Base-by-base conservation (phyloP, 1,139 yeast genomes). In the Nakaseomyces bracarensis region DNA sequence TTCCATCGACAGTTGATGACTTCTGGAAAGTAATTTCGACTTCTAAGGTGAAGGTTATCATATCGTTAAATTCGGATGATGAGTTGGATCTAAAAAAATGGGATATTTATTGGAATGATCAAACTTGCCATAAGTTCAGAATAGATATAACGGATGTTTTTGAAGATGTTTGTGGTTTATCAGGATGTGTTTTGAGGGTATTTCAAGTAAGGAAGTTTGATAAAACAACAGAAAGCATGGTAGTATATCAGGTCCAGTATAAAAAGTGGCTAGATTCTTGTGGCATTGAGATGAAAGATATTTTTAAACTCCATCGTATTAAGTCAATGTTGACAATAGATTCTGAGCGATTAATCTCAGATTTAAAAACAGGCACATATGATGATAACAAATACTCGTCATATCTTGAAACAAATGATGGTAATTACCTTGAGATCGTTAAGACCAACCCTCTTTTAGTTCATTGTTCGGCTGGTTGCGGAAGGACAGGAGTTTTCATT, bases 391-490 rank as follows among this genome's bases (percentile, higher is more conserved):
- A 20, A 21, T 21, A 42, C 13, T 20, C 13, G 13, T n/a, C 23
- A 7, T 29, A 28, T 9, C 6, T 41, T 21, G 18, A 21, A 20
- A 8, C 38, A 27, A 19, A 21, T 9, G 29, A 27, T 27, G 15
- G 19, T 2, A 28, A 21, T 11, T 19, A 7, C n/a, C 19, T 27
- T n/a, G 42, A 39, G 13, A 20, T 25, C 8, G 4, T 18, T 10
- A 31, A 22, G 15, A 22, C 13, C 13, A 46, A 61, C 0, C 80
- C 83, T 1, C 65, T 80, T 1, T 62, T 83, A 22, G 84, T 84
- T 8, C 95, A 86, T 60, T 85, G 96, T 60, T 79, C 89, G 4
- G 95, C 96, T 0, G 96, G 96, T 0, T 85, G 95, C 63, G 96
- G 96, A 2, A 73, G 96, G 50, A 85, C 95, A 0, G 95, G 96